Base-by-base conservation (phyloP, 768 basidiomycete species). In the Leccinum obscurum region DNA sequence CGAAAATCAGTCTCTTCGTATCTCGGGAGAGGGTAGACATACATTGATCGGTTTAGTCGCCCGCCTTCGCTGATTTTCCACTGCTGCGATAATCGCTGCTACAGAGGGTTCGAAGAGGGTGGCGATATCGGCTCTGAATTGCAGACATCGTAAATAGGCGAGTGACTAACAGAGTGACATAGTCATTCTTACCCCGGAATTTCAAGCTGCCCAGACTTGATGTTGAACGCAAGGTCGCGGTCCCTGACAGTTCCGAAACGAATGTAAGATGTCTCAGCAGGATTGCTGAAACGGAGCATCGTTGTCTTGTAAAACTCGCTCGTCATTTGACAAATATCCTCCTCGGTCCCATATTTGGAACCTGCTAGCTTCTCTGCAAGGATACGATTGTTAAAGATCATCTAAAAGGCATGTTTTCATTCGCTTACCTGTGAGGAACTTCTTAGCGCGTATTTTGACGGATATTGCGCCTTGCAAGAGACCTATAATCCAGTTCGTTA, bases 391-490 rank as follows among this genome's bases (percentile, higher is more conserved):
- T 14, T 57, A 55, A 54, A 32, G 2, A 13, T 30, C 44, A n/a
- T 32, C 35, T 11, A 17, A 9, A 37, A 28, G 20, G 26, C 35
- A 50, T 17, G 11, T 6, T 6, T 2, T 13, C 28, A 13, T 20
- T 22, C 10, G 15, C 61, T 61, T 63, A 83, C 83, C 65, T 58
- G 72, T 58, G 3, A 85, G 70, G 66, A 77, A 77, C 24, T 68
- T 55, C 2, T 68, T 67, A 17, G 82, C 82, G 24, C 78, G 76
- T 37, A 73, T 75, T 26, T 74, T 83, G 30, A 85, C 80, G 59
- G 81, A 84, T 4, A 83, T 74, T 0, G 83, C 82, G 20, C 83
- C 83, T 58, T 79, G 73, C 51, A 84, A 75, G 39, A 75, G 76
- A 64, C 81, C 83, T 84, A 55, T 8, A 60, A 55, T 17, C 17